These are phyloP conservation scores for Wickerhamiella hasegawae DNA, from an alignment of 805 yeast species.

Conservation along the genomic window DNA sequence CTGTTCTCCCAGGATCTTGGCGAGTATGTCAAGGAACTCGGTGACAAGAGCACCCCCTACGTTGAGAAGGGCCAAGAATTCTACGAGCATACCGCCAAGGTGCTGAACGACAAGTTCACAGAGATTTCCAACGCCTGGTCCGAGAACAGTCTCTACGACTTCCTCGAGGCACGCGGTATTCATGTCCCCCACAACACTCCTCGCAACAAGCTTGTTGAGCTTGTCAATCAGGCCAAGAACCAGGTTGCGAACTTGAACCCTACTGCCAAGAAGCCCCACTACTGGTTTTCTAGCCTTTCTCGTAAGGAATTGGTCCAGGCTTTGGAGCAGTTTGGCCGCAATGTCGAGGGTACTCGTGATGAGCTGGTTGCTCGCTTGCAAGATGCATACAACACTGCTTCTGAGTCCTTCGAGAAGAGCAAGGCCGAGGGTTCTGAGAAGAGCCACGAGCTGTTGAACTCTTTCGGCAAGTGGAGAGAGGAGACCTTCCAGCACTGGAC, in stretches of 20 bases:
- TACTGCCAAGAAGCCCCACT: constrained; percentile 25
- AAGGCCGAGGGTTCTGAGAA: constrained; percentile 30
- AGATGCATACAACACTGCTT: constrained; percentile 28
- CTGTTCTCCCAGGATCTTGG: constrained; percentile 18
- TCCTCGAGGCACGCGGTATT: constrained; percentile 23
- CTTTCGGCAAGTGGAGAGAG: constrained; percentile 25
- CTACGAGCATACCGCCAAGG: constrained; percentile 1
- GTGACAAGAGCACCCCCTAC: constrained; percentile 8
- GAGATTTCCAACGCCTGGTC: constrained; percentile 17
- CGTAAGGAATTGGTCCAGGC: constrained; percentile 32
- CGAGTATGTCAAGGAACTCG: constrained; percentile 6
- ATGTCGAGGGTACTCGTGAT: constrained; percentile 28
- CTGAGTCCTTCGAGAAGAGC: constrained; percentile 26
- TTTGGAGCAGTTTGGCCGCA: constrained; percentile 30
- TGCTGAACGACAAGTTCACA: not conserved
- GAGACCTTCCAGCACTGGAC: constrained; percentile 37
- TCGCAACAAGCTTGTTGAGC: constrained; percentile 27
- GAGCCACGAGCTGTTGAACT: constrained; percentile 24
- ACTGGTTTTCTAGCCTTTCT: constrained; percentile 41
- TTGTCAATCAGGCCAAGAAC: constrained; percentile 25
- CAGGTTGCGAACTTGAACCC: constrained; percentile 24
- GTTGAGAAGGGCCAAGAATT: constrained; percentile 14
- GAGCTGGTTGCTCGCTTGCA: constrained; percentile 32
- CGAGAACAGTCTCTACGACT: constrained; percentile 20
- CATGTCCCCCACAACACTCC: constrained; percentile 17